Percentiles rank a stretch among this genome's conserved stretches.
phyloP scores from a whole-genome alignment of 257 asterid species.

The Haberlea rhodopensis region DNA sequence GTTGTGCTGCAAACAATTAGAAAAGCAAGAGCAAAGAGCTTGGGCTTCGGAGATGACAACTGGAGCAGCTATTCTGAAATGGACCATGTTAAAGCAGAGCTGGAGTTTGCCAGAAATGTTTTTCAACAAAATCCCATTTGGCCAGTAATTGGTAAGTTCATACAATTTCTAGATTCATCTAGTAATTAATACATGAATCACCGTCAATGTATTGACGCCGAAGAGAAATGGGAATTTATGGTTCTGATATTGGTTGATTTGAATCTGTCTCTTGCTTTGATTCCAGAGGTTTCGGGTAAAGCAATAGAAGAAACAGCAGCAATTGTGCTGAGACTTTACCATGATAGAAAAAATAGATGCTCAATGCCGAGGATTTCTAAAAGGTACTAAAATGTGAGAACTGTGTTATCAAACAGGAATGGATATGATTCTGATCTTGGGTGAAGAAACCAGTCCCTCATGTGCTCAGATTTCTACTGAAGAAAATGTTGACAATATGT shows the following conservation, averaged over 20 bases:
- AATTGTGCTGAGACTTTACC: conserved; percentile 71
- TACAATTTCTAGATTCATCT: not conserved
- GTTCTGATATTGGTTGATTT: conserved; percentile 1
- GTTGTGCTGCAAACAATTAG: conserved; percentile 66
- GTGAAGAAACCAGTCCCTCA: not conserved
- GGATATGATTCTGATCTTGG: not conserved
- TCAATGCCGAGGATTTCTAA: conserved; percentile 91
- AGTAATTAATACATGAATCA: not conserved
- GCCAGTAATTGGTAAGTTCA: conserved; percentile 88
- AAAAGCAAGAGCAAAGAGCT: too few species aligned
- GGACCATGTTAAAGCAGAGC: conserved; percentile 61
- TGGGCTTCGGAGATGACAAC: conserved; percentile 57
- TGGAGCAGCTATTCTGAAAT: conserved; percentile 69
- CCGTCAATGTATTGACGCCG: not conserved
- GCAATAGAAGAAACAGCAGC: conserved; percentile 99
- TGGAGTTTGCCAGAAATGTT: conserved; percentile 65
- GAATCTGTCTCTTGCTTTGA: conserved; percentile 24
- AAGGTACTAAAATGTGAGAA: conserved; percentile 46
- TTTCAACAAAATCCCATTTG: conserved; percentile 80
- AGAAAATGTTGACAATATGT: not conserved
- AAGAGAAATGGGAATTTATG: not conserved
- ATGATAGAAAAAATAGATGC: conserved; percentile 84
- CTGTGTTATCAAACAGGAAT: conserved; percentile 13
- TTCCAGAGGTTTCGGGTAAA: conserved; percentile 85
- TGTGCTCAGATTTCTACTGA: not conserved